These are phyloP conservation scores for Fusarium pilosicola DNA, from an alignment of 2,329 filamentous ascomycete genomes.

Conservation along the genomic window DNA sequence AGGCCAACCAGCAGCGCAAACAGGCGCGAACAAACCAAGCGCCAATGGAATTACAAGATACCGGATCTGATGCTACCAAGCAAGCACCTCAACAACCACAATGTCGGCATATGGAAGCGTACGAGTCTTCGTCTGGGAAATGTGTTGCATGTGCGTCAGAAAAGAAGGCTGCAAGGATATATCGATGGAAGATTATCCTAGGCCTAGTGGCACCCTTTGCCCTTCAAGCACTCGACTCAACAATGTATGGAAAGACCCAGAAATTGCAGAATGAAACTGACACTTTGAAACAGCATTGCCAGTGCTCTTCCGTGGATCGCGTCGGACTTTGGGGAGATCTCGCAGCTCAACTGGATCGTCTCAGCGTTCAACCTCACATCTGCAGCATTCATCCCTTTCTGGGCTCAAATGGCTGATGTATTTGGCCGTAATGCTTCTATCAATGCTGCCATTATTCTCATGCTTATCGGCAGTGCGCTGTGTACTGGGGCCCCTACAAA, in stretches of 20 bases:
- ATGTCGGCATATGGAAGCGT: slow-evolving; percentile 37
- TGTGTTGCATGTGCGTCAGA: slow-evolving; percentile 50
- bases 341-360: slow-evolving; percentile 75
- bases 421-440: slow-evolving; percentile 70
- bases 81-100: slow-evolving; percentile 16
- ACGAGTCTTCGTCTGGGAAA: slow-evolving; percentile 15
- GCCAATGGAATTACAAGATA: slow-evolving; percentile 6
- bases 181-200: slow-evolving; percentile 68
- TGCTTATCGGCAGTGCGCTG: slow-evolving; percentile 69
- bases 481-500: slow-evolving; percentile 66
- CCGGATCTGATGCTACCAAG: not conserved
- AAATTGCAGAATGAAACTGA: not conserved
- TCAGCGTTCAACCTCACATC: slow-evolving; percentile 75
- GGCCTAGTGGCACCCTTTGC: slow-evolving; percentile 70
- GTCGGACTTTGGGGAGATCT: slow-evolving; percentile 67
- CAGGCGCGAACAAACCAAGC: not conserved
- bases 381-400: slow-evolving; percentile 73
- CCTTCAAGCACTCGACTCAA: slow-evolving; percentile 71
- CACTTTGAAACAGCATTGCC: slow-evolving; percentile 43
- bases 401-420: slow-evolving; percentile 71
- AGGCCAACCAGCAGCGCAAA: slow-evolving; percentile 6
- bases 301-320: slow-evolving; percentile 64
- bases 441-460: slow-evolving; percentile 65
- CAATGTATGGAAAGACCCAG: slow-evolving; percentile 56
- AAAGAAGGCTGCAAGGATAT: slow-evolving; percentile 47